A percentile compares a stretch with the other conserved stretches of the same genome.
Conservation (phyloP, 139 green algal species). For the Chlorella vulgaris region DNA sequence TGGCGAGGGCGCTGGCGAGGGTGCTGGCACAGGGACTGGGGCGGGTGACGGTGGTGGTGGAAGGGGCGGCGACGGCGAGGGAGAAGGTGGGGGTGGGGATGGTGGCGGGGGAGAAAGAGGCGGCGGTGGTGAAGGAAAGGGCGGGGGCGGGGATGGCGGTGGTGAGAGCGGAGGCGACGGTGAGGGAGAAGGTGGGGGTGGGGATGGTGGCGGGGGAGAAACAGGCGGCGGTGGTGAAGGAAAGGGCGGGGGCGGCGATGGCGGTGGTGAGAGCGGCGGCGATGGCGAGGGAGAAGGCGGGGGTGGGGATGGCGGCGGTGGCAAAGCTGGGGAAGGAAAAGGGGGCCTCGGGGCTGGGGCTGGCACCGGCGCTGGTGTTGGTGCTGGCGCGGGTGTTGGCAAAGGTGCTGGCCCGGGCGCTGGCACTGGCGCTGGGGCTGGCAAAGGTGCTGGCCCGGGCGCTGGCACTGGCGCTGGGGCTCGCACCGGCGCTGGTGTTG, state of each 20-base stretch:
- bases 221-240: not conserved
- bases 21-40: too few species aligned
- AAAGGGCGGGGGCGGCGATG: not conserved
- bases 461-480: not conserved
- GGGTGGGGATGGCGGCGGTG: not conserved
- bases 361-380: not conserved
- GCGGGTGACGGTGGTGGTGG: not conserved
- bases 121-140: not conserved
- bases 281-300: not conserved
- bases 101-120: not conserved
- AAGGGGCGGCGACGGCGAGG: not conserved
- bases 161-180: not conserved
- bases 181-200: not conserved
- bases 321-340: not conserved
- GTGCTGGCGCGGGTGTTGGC: not conserved
- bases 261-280: not conserved
- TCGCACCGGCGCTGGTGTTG: not conserved
- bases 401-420: not conserved
- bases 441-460: not conserved
- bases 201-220: not conserved
- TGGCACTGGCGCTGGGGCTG: not conserved
- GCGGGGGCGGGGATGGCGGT: not conserved
- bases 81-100: not conserved
- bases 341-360: not conserved
- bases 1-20: too few species aligned